These are phyloP conservation scores for Lasiodiplodia gonubiensis DNA, from an alignment of 2,329 filamentous ascomycete species.

Conservation along the genomic window DNA sequence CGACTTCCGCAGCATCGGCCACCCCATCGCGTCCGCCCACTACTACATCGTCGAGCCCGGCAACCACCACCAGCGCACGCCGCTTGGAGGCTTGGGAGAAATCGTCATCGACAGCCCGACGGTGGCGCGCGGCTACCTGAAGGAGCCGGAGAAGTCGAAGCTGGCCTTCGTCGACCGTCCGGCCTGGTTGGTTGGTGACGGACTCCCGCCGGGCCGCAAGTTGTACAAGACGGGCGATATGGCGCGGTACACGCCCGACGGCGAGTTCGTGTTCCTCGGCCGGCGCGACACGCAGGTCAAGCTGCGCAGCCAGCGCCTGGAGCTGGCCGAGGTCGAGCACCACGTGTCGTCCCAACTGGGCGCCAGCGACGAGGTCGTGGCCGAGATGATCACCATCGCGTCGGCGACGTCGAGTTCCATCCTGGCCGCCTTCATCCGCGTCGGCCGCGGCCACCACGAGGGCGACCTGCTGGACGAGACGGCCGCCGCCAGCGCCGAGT, in stretches of 20 bases:
- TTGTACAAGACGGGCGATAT: constrained; percentile 24
- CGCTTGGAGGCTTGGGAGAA: constrained; percentile 45
- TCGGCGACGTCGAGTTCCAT: background rate
- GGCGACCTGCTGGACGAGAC: constrained; percentile 44
- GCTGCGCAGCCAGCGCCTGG: background rate
- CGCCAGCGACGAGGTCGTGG: background rate
- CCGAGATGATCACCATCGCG: background rate
- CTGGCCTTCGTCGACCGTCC: constrained; percentile 39
- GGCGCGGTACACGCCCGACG: constrained; percentile 37
- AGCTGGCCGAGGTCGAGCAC: constrained; percentile 33
- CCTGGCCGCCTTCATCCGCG: constrained; percentile 36
- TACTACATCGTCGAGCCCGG: constrained; percentile 38
- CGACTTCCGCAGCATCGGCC: background rate
- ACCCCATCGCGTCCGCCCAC: background rate
- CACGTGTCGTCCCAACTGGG: constrained; percentile 37
- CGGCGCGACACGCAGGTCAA: constrained; percentile 37
- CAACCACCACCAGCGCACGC: constrained; percentile 38
- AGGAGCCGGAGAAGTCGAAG: constrained; percentile 40
- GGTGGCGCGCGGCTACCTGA: constrained; percentile 42
- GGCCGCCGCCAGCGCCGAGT: background rate
- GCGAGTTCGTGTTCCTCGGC: constrained; percentile 44
- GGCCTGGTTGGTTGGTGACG: background rate
- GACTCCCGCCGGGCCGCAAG: constrained; percentile 28
- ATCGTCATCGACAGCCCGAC: constrained; percentile 45
- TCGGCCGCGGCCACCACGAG: constrained; percentile 47